phyloP scores from a whole-genome alignment of 2,329 filamentous ascomycete genomes.

The Claviceps fusiformis region DNA sequence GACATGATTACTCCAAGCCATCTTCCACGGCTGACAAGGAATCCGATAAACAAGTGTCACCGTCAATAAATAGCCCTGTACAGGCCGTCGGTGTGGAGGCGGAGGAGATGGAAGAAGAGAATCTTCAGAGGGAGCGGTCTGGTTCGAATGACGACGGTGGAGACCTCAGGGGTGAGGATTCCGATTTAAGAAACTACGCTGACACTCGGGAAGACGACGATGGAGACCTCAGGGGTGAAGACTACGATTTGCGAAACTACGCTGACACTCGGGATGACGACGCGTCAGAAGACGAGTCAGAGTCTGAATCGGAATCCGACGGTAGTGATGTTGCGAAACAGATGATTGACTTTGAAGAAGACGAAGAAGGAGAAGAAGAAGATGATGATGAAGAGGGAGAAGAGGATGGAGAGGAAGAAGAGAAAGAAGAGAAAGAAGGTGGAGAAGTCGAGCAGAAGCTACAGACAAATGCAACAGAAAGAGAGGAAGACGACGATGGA shows the following conservation, averaged over 20 bases:
- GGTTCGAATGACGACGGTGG: constrained; percentile 13
- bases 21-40: neutral
- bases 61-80: neutral
- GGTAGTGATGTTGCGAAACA: constrained; percentile 8
- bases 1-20: neutral
- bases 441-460: neutral
- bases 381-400: constrained; percentile 20
- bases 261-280: constrained; percentile 19
- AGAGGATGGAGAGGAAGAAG: constrained; percentile 19
- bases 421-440: constrained; percentile 19
- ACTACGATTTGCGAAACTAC: constrained; percentile 22
- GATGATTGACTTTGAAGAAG: constrained; percentile 19
- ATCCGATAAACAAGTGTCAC: neutral
- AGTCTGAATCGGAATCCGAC: constrained; percentile 5
- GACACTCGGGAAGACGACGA: constrained; percentile 15
- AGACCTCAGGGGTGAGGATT: constrained; percentile 19
- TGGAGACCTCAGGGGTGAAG: constrained; percentile 18
- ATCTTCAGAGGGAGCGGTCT: constrained; percentile 5
- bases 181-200: constrained; percentile 21
- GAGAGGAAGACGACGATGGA: neutral
- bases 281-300: constrained; percentile 8
- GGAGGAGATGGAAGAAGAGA: neutral
- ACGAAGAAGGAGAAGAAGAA: constrained; percentile 15
- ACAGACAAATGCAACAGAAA: constrained; percentile 1
- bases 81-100: neutral